Base-by-base conservation (phyloP, 2,329 filamentous ascomycete species). In the Aureobasidium sp. region DNA sequence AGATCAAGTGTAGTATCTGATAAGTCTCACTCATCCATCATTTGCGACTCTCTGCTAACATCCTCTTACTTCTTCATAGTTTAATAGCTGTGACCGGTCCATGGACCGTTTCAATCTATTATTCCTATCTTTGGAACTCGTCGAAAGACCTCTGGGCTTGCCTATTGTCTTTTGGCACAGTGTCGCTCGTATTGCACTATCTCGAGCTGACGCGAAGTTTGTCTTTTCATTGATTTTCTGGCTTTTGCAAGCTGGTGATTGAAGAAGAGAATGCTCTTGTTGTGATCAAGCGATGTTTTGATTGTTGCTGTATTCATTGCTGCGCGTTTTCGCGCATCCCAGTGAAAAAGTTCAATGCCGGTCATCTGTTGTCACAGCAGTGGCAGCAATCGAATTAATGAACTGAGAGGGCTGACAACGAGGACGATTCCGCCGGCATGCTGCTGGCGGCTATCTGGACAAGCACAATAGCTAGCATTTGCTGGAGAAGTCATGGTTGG, bases 51-150 rank as follows among this genome's bases (percentile, higher is more conserved):
- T n/a, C 10, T 37, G 34, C 34, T 37, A 37, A 37, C 17, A 6
- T 7, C n/a, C 5, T 2, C 34, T n/a, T n/a, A 37, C 85, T 90
- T 90, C 86, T 90, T 89, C 88, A 41, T 84, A 90, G 86, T 89
- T 90, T 90, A 90, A 90, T 89, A 84, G 86, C 86, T 90, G 85
- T 85, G 87, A 89, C 79, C 78, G 77, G 76, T 77, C 82, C 80
- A 86, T 74, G 77, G 81, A 19, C 42, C 76, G 75, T 75, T 76
- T 77, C 80, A 79, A 79, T 77, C 81, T 84, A 88, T 90, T 90
- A 88, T 81, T 81, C 84, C 77, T 79, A 88, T 90, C 86, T 85
- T 88, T 88, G 76, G 61, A 70, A 56, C 62, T 56, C 61, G 79
- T 63, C 71, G 68, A 66, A 62, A 66, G 70, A 65, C 78, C 83